Conservation (phyloP, 2,329 filamentous ascomycete species). For the Fusarium cicatricum region DNA sequence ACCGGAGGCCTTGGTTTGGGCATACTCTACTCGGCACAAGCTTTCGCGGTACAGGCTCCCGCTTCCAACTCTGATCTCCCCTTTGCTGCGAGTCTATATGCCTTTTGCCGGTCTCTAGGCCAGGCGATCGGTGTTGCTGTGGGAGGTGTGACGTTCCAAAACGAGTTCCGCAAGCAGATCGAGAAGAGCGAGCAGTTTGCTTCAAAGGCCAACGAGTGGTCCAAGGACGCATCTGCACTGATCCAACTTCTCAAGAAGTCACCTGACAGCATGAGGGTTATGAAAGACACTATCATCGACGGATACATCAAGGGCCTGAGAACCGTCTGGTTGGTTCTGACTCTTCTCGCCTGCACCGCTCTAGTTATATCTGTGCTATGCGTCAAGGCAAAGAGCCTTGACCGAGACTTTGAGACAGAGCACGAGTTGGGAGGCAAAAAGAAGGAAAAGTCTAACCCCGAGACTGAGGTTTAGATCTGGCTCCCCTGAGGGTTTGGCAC, state of each 20-base stretch:
- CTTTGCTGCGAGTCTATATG: constrained; percentile 68
- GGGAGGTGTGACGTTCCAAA: constrained; percentile 75
- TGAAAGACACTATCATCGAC: constrained; percentile 40
- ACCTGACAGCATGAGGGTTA: constrained; percentile 41
- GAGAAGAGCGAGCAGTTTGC: constrained; percentile 57
- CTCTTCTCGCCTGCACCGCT: constrained; percentile 41
- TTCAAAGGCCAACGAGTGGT: constrained; percentile 53
- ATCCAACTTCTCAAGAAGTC: constrained; percentile 57
- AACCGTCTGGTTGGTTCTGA: constrained; percentile 46
- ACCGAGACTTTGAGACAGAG: constrained; percentile 36
- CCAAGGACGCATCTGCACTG: constrained; percentile 65
- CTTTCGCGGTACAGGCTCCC: constrained; percentile 67
- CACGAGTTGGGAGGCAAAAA: constrained; percentile 20
- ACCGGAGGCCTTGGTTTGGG: constrained; percentile 68
- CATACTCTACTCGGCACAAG: constrained; percentile 70
- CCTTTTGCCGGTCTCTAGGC: constrained; percentile 67
- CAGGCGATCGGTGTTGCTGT: constrained; percentile 72
- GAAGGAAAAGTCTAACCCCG: not conserved
- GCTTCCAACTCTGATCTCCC: constrained; percentile 52
- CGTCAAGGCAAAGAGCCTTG: constrained; percentile 33
- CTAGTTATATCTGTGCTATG: constrained; percentile 26
- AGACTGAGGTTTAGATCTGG: constrained; percentile 18
- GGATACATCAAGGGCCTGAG: constrained; percentile 47
- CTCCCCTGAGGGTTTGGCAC: not conserved
- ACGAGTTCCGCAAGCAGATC: constrained; percentile 63